Percentiles rank a stretch among this genome's conserved stretches.
phyloP scores from a whole-genome alignment of 257 asterid genomes.

The Scutellaria baicalensis region DNA sequence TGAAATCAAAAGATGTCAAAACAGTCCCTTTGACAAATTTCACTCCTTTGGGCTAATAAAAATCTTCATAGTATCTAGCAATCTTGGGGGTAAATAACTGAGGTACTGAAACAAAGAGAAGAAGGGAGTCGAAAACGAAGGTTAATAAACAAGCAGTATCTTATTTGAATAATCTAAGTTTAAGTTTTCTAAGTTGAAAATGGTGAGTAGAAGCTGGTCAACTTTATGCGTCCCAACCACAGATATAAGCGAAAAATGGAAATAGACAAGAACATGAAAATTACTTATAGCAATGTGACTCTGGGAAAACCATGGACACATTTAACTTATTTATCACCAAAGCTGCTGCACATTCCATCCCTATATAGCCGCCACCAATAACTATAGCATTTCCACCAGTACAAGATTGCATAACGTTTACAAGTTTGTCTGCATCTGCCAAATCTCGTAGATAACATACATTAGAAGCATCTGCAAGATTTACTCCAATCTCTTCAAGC shows the following conservation, averaged over 20 bases:
- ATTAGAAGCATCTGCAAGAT: conserved; percentile 61
- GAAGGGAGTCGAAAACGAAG: neutral
- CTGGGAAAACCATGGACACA: conserved; percentile 87
- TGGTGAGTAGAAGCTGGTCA: too few species aligned
- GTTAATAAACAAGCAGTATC: conserved; percentile 2
- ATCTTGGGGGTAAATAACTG: conserved; percentile 82
- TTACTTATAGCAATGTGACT: conserved; percentile 73
- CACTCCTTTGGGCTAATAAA: conserved; percentile 88
- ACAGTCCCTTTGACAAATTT: conserved; percentile 85
- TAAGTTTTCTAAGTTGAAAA: neutral
- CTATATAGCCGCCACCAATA: conserved; percentile 88
- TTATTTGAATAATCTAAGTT: neutral
- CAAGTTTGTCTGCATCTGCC: conserved; percentile 78
- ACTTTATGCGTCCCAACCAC: too few species aligned
- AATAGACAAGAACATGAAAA: neutral
- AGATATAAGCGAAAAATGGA: neutral
- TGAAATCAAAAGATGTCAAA: conserved; percentile 77
- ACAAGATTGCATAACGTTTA: conserved; percentile 51
- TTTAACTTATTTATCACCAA: conserved; percentile 68
- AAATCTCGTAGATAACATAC: conserved; percentile 73
- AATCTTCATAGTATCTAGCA: conserved; percentile 85
- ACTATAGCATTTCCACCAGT: conserved; percentile 76
- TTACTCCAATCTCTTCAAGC: conserved; percentile 92
- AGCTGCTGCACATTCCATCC: conserved; percentile 94
- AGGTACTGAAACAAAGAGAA: conserved; percentile 52